Evolutionary conservation across 495 filamentous ascomycete species (phyloP).

Genomic region (Penicillium roqueforti): DNA sequence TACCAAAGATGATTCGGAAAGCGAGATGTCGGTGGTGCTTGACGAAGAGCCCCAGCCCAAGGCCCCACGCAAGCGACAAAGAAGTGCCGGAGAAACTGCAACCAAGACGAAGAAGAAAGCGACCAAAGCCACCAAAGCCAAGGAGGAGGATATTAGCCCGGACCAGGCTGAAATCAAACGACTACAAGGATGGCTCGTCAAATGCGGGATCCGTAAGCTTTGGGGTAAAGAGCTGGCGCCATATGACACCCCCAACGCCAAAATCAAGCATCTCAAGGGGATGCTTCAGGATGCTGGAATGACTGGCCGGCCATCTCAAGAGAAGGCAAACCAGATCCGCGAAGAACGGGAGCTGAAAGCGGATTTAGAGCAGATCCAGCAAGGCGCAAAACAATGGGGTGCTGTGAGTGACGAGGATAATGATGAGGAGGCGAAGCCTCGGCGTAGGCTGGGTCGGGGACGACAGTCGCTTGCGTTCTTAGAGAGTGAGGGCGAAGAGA

Average conservation of each 20-base stretch:
- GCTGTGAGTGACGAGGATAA: constrained; percentile 35
- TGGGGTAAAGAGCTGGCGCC: constrained; percentile 80
- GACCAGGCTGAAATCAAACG: constrained; percentile 81
- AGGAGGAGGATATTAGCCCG: constrained; percentile 52
- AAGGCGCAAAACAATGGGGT: constrained; percentile 77
- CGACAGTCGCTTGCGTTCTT: constrained; percentile 52
- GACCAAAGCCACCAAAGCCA: constrained; percentile 33
- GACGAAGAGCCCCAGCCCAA: constrained; percentile 64
- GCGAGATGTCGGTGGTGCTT: constrained; percentile 73
- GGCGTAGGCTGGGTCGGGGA: constrained; percentile 40
- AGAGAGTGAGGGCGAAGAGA: constrained; percentile 50
- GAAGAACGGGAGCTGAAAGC: constrained; percentile 75
- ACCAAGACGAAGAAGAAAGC: constrained; percentile 39
- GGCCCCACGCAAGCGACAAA: constrained; percentile 45
- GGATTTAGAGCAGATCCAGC: constrained; percentile 77
- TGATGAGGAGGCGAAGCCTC: constrained; percentile 37
- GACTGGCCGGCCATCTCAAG: constrained; percentile 76
- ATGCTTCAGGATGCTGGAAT: constrained; percentile 82
- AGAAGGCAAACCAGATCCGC: constrained; percentile 81
- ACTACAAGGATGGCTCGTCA: constrained; percentile 81
- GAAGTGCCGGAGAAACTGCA: constrained; percentile 27
- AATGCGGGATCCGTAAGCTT: constrained; percentile 91
- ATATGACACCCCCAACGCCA: constrained; percentile 68
- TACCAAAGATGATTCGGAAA: constrained; percentile 58
- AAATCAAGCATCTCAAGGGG: constrained; percentile 73